These are phyloP conservation scores for Pachysandra terminalis DNA, from an alignment of 164 flowering plant genomes.

Conservation along the genomic window DNA sequence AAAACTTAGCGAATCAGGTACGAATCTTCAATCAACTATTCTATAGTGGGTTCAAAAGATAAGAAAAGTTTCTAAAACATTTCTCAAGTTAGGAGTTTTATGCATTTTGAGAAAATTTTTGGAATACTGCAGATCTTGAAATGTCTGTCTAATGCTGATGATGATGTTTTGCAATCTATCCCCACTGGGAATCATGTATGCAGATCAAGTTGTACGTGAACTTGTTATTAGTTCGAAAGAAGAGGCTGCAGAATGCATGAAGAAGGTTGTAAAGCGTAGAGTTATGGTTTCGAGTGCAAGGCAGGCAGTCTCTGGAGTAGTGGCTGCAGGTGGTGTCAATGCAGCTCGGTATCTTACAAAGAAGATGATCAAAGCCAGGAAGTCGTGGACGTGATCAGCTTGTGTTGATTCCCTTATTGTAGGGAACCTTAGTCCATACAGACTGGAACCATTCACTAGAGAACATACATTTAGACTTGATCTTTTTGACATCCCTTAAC, in stretches of 20 bases:
- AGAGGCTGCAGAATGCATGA: constrained; percentile 64
- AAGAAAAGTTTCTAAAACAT: background rate
- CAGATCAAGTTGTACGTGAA: constrained; percentile 42
- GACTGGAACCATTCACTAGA: background rate
- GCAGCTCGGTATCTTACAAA: constrained; percentile 57
- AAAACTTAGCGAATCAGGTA: constrained; percentile 47
- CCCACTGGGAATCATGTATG: background rate
- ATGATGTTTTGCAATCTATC: background rate
- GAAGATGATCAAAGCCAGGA: constrained; percentile 80
- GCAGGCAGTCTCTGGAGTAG: constrained; percentile 83
- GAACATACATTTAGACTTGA: background rate
- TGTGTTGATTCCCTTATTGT: background rate
- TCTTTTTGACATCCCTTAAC: too few relatives aligned
- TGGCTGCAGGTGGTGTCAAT: constrained; percentile 65
- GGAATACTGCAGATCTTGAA: background rate
- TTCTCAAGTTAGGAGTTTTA: background rate
- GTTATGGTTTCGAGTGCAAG: constrained; percentile 87
- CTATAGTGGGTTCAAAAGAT: background rate
- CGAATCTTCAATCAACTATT: constrained; percentile 3
- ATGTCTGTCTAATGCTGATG: background rate
- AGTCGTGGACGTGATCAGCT: constrained; percentile 43
- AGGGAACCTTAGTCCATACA: background rate
- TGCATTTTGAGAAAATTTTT: background rate
- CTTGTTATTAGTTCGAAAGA: constrained; percentile 50
- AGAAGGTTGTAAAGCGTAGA: constrained; percentile 48